Conservation (phyloP, 305 asterid species). For the Fraxinus sp. region DNA sequence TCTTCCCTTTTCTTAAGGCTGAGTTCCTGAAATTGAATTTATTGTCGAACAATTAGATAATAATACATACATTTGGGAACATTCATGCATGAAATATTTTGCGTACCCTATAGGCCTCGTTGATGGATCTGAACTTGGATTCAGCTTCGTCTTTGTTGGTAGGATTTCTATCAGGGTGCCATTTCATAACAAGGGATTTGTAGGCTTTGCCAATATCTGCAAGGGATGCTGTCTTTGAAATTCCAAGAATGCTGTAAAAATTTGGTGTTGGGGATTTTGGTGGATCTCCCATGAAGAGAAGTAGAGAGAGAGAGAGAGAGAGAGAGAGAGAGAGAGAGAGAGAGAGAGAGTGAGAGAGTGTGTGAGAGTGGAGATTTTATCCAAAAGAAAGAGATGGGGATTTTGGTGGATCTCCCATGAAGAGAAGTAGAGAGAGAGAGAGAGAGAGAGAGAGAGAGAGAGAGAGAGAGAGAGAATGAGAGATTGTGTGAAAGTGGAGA, state of each 20-base stretch:
- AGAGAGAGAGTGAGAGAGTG: background rate
- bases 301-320: background rate
- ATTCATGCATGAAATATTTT: constrained; percentile 10
- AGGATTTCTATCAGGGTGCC: constrained; percentile 77
- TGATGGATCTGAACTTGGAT: constrained; percentile 57
- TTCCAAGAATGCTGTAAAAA: constrained; percentile 56
- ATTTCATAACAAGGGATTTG: constrained; percentile 56
- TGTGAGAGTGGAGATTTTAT: too few relatives aligned
- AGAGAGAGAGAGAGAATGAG: background rate
- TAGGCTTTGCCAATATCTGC: constrained; percentile 66
- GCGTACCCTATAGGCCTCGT: constrained; percentile 73
- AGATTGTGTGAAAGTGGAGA: constrained; percentile 22
- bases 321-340: constrained; percentile 13
- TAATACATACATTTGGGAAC: background rate
- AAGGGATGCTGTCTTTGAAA: constrained; percentile 62
- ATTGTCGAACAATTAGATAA: background rate
- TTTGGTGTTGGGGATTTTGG: constrained; percentile 41
- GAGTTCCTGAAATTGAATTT: constrained; percentile 45
- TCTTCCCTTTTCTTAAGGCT: constrained; percentile 65
- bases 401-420: constrained; percentile 58
- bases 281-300: constrained; percentile 58
- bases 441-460: constrained; percentile 13
- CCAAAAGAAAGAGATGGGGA: too few relatives aligned
- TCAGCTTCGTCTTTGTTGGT: constrained; percentile 61
- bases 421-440: constrained; percentile 22